Evolutionary conservation across 306 rosid species (phyloP), one percentile per base, ranked within the genome.

Genomic region (Sophora flavescens): DNA sequence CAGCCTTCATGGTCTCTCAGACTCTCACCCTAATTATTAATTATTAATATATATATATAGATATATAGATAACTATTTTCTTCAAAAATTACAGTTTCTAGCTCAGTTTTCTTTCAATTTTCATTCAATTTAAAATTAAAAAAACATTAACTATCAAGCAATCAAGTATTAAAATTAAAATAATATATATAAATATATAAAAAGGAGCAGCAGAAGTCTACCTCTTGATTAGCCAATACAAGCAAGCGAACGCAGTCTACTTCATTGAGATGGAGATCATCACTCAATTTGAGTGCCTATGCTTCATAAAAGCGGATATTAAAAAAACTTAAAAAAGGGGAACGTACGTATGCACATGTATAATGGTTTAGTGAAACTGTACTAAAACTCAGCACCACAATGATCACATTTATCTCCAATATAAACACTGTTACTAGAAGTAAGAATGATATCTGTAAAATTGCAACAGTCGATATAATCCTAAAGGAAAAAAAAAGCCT

Each of bases 181-280:
- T 22, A 22, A 30, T 28, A n/a, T 65, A 18, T 63, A 9, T 59
- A 64, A 32, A 60, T 12, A 16, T 8, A 78, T 48, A 35, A 47
- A 18, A 54, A 3, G 61, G 39, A 42, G 39, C 72, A 78, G 73
- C 72, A 68, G 72, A 81, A 74, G 48, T 57, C 1, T 80, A 95
- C 98, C 97, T 92, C 97, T 76, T 92, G 97, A 84, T 95, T 92
- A 33, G 96, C 93, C 47, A 82, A 83, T 61, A 95, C 87, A 75
- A 95, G 93, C 86, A 95, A 86, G 33, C 89, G 85, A 71, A 95
- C 97, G 26, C 97, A 92, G 9, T 95, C 91, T 44, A 92, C 85
- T 85, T 95, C 98, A 80, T 92, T 95, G 56, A 95, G 92, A 86
- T 90, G 92, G 75, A 92, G 92, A 77, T 95, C 97, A 64, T 95